Percentiles rank a stretch among this genome's conserved stretches.
Evolutionary conservation across 257 asterid species (phyloP).

Genomic region (Solanum bulbocastanum): DNA sequence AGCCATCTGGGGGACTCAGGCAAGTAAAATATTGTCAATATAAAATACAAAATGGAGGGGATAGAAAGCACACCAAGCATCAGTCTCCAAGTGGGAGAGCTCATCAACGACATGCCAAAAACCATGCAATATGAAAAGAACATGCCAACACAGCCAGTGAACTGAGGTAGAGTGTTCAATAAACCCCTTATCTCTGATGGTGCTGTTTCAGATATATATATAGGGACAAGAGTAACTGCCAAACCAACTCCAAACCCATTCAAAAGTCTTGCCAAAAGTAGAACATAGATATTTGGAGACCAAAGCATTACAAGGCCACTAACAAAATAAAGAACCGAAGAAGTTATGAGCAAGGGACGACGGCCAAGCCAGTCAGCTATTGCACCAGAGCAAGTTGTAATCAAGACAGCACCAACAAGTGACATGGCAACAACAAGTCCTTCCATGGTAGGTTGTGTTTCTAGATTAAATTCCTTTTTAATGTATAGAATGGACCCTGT

Average conservation of each 20-base stretch:
- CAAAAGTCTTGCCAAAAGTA: constrained; percentile 48
- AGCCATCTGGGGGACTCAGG: constrained; percentile 88
- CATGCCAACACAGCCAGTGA: constrained; percentile 40
- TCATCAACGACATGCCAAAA: constrained; percentile 44
- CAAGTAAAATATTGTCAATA: constrained; percentile 30
- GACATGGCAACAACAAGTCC: constrained; percentile 62
- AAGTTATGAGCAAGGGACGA: constrained; percentile 44
- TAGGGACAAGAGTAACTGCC: constrained; percentile 50
- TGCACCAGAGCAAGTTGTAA: constrained; percentile 45
- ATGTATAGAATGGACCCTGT: constrained; percentile 46
- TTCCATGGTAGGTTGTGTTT: constrained; percentile 40
- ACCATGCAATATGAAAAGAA: constrained; percentile 47
- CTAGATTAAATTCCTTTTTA: constrained; percentile 47
- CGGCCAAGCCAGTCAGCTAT: constrained; percentile 53
- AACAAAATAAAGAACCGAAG: constrained; percentile 35
- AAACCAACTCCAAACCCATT: constrained; percentile 62
- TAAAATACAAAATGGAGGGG: constrained; percentile 44
- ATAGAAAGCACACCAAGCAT: constrained; percentile 49
- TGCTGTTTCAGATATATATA: constrained; percentile 57
- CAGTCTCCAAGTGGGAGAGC: constrained; percentile 49
- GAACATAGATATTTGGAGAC: constrained; percentile 54
- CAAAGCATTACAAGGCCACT: constrained; percentile 53
- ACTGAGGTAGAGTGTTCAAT: constrained; percentile 61
- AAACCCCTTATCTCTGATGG: constrained; percentile 65
- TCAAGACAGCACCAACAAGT: constrained; percentile 48